Percentiles rank a stretch among this genome's conserved stretches.
Evolutionary conservation across 192 early-diverging fungal genomes (phyloP).

Genomic region (Tieghemiomyces parasiticus): DNA sequence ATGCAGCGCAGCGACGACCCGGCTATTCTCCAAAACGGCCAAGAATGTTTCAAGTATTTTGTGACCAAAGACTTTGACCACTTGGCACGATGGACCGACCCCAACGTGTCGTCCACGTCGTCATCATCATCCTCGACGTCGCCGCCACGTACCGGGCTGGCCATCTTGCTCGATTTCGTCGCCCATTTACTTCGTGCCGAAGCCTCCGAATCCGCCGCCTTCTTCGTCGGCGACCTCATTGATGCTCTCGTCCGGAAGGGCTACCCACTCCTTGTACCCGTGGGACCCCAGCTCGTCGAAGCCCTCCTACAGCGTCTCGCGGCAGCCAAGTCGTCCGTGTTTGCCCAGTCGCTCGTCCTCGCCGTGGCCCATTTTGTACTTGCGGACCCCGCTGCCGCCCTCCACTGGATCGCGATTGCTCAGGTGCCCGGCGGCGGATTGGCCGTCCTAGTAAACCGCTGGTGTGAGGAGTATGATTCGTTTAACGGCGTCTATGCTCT

Average conservation of each 20-base stretch:
- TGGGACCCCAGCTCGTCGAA: slow-evolving; percentile 62
- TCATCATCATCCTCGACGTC: no score
- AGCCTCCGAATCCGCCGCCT: slow-evolving; percentile 58
- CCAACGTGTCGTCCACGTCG: slow-evolving; percentile 20
- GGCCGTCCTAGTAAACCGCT: not conserved
- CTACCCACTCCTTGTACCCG: slow-evolving; percentile 24
- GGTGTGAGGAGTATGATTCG: slow-evolving; percentile 10
- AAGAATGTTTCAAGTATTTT: slow-evolving; percentile 67
- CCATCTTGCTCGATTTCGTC: slow-evolving; percentile 65
- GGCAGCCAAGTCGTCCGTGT: slow-evolving; percentile 56
- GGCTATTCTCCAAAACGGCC: slow-evolving; percentile 76
- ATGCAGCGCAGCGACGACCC: slow-evolving; percentile 51
- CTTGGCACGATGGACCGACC: slow-evolving; percentile 51
- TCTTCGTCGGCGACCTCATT: slow-evolving; percentile 86
- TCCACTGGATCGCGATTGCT: not conserved
- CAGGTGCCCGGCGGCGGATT: no score
- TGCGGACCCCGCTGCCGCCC: slow-evolving; percentile 28
- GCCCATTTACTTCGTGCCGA: slow-evolving; percentile 61
- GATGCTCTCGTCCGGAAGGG: slow-evolving; percentile 73
- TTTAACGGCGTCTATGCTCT: slow-evolving; percentile 7
- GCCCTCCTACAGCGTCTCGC: slow-evolving; percentile 57
- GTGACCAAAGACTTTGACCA: slow-evolving; percentile 62
- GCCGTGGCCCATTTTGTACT: slow-evolving; percentile 77
- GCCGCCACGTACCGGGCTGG: slow-evolving; percentile 52
- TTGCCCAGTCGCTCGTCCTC: slow-evolving; percentile 71